Conservation (phyloP, 2,329 filamentous ascomycete genomes). For the Ophiostoma ips region DNA sequence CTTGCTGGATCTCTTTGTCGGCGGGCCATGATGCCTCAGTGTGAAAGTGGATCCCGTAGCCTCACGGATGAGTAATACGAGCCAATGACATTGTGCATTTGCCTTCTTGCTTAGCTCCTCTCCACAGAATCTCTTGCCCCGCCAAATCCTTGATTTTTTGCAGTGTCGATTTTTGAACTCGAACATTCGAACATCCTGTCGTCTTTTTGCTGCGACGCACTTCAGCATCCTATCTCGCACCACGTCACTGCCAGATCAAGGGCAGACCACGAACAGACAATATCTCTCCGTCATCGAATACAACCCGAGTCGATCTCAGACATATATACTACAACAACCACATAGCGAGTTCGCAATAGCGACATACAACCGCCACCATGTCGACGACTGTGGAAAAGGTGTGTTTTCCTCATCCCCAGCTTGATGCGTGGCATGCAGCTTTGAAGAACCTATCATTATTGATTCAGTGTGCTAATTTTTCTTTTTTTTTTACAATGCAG, state of each 20-base stretch:
- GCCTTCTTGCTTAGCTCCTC: not conserved
- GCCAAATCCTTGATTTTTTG: conserved; percentile 10
- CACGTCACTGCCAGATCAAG: not conserved
- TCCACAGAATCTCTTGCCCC: conserved; percentile 13
- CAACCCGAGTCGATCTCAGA: not conserved
- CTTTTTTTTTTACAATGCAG: conserved; percentile 26
- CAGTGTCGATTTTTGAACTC: not conserved
- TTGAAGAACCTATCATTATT: not conserved
- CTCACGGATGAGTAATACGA: not conserved
- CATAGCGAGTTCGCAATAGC: conserved; percentile 2
- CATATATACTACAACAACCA: not conserved
- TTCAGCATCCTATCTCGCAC: not conserved
- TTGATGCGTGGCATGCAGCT: not conserved
- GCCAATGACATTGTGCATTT: not conserved
- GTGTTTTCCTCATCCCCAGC: not conserved
- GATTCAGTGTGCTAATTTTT: no score
- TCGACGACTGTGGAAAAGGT: conserved; percentile 96
- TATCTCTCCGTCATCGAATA: not conserved
- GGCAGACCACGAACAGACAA: not conserved
- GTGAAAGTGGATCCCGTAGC: not conserved
- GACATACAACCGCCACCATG: conserved; percentile 45
- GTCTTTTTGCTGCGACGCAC: not conserved
- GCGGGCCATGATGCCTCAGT: not conserved
- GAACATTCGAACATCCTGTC: not conserved
- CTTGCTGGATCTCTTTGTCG: not conserved